These are phyloP conservation scores for Yarrowia bubula DNA, from an alignment of 805 yeast species.

Conservation along the genomic window DNA sequence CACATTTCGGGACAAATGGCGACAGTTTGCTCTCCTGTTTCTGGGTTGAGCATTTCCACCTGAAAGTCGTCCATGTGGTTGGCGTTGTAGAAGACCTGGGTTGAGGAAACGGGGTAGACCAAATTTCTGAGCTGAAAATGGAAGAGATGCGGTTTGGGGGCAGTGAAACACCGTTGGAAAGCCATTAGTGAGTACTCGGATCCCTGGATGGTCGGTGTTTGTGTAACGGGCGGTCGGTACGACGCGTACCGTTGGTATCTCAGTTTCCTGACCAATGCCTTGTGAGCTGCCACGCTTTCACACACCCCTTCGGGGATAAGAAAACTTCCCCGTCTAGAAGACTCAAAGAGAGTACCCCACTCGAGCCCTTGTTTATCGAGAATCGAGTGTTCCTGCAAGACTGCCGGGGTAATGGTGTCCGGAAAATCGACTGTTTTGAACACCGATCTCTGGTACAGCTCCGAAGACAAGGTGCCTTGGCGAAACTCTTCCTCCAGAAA, in stretches of 20 bases:
- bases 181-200: conserved; percentile 11
- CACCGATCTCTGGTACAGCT: conserved; percentile 22
- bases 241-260: conserved; percentile 2
- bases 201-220: not conserved
- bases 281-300: conserved; percentile 14
- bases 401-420: not conserved
- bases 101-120: conserved; percentile 43
- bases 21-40: conserved; percentile 30
- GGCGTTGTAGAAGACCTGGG: conserved; percentile 35
- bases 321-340: not conserved
- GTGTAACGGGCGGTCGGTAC: not conserved
- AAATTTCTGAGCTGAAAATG: conserved; percentile 60
- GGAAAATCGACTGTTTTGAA: conserved; percentile 17
- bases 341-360: conserved; percentile 20
- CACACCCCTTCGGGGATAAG: conserved; percentile 19
- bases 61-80: conserved; percentile 31
- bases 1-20: conserved; percentile 28
- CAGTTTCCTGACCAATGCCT: not conserved
- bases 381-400: conserved; percentile 6
- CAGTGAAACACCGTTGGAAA: not conserved
- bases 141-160: conserved; percentile 38
- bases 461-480: conserved; percentile 1
- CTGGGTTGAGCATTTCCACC: conserved; percentile 35
- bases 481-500: conserved; percentile 22
- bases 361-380: conserved; percentile 25